Evolutionary conservation across 768 basidiomycete species (phyloP).

Genomic region (Hygrophorus russula): DNA sequence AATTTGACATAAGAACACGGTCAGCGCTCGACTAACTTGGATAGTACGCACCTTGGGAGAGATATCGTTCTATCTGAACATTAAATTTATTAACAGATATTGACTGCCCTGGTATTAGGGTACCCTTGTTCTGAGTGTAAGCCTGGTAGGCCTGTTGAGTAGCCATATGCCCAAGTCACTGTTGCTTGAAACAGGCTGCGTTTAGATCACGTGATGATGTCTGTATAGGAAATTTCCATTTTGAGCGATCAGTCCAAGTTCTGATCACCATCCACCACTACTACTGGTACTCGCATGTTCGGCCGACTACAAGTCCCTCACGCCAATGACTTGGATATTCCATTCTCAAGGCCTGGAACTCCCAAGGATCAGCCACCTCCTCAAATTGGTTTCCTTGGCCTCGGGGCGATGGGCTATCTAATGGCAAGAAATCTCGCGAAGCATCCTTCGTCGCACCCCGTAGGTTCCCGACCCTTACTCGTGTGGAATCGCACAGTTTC

Average conservation of each 20-base stretch:
- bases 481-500: conserved; percentile 67
- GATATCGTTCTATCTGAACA: conserved; percentile 89
- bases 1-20: conserved; percentile 9
- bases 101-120: conserved; percentile 71
- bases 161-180: conserved; percentile 26
- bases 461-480: conserved; percentile 38
- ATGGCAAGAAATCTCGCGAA: conserved; percentile 78
- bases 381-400: conserved; percentile 33
- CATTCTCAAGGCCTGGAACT: conserved; percentile 50
- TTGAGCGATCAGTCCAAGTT: neutral
- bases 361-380: conserved; percentile 18
- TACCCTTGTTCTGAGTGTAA: conserved; percentile 51
- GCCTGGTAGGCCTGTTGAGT: conserved; percentile 38
- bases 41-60: conserved; percentile 70
- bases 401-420: conserved; percentile 60
- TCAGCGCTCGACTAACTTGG: conserved; percentile 5
- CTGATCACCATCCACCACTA: neutral
- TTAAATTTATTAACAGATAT: conserved; percentile 84
- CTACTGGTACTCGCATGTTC: neutral
- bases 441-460: conserved; percentile 25
- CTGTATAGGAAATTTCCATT: neutral
- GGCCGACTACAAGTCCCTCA: neutral
- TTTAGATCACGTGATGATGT: neutral
- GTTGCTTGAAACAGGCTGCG: conserved; percentile 6
- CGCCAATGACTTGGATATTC: conserved; percentile 12